Conservation (phyloP, 108 stramenopile species). For the Skeletonema grethae region DNA sequence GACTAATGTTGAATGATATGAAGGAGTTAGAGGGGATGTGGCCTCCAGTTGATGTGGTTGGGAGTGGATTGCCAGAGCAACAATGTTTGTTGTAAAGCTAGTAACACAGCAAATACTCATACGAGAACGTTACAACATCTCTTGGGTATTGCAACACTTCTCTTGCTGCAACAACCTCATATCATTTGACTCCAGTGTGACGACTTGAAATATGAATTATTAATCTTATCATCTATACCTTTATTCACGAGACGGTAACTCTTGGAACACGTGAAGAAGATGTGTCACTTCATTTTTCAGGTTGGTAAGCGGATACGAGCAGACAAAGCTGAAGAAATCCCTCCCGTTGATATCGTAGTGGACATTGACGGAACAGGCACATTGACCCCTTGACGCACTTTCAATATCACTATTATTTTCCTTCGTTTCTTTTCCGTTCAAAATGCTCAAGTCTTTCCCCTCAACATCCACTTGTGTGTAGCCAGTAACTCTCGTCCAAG, state of each 20-base stretch:
- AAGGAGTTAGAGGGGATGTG: slow-evolving; percentile 29
- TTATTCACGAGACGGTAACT: slow-evolving; percentile 34
- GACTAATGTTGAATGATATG: slow-evolving; percentile 19
- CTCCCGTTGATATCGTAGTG: slow-evolving; percentile 69
- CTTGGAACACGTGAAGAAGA: slow-evolving; percentile 54
- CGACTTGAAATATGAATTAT: not conserved
- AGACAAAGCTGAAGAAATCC: slow-evolving; percentile 74
- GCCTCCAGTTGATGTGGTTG: slow-evolving; percentile 15
- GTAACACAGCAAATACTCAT: not conserved
- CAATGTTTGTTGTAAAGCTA: slow-evolving; percentile 5
- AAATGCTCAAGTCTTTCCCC: slow-evolving; percentile 58
- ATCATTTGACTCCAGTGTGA: not conserved
- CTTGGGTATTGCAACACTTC: too few relatives aligned
- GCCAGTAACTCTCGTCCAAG: slow-evolving; percentile 66
- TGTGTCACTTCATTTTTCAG: slow-evolving; percentile 59
- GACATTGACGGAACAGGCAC: slow-evolving; percentile 62
- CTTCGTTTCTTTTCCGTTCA: slow-evolving; percentile 48
- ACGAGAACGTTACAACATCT: too few relatives aligned
- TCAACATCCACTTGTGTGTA: slow-evolving; percentile 82
- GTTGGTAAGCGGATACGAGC: slow-evolving; percentile 82
- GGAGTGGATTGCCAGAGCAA: slow-evolving; percentile 26
- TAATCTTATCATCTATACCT: not conserved
- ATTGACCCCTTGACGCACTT: slow-evolving; percentile 56
- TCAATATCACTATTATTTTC: slow-evolving; percentile 48
- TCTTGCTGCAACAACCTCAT: too few relatives aligned